Base-by-base conservation (phyloP, 2,329 filamentous ascomycete genomes). In the Cryphonectria naterciae region DNA sequence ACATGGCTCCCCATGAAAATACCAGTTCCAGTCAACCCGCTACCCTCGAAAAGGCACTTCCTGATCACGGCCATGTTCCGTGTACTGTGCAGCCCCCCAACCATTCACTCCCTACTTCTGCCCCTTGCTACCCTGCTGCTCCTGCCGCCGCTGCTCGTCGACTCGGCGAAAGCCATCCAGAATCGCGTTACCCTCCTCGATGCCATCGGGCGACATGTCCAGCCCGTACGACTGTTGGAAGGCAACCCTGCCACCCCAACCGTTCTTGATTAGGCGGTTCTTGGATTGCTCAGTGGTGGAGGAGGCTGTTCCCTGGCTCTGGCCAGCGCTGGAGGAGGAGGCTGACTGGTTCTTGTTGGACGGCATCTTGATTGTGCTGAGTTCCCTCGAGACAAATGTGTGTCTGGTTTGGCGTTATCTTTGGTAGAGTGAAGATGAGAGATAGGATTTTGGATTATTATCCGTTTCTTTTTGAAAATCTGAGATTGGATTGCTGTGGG, bases 171-270 rank as follows among this genome's bases (percentile, higher is more conserved):
- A 69, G 10, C 32, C 19, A 7, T 67, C 58, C 37, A 72, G 58
- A 7, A 69, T 65, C 28, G 17, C 22, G 39, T 72, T 63, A 22
- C 64, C 67, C 37, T 72, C 58, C 2, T 63, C 37, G 17, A 72
- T 69, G 8, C 35, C 63, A 17, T 67, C 67, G 17, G 58, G 32
- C 13, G 49, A 46, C 70, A 72, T 72, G 25, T 22, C 15, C 17
- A 72, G 39, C 15, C 63, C 63, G 17, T 63, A 41, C 11, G 70
- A 72, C 6, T 43, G n/a, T 43, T 72, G 67, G 8, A 67, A 72
- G 22, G 10, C 25, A 5, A 22, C 37, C 1, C 67, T 67, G 25
- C 61, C 39, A 17, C 28, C 63, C 67, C 64, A 71, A 2, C 61
- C 43, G 8, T 67, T 37, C 46, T 67, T 69, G 54, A 62, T 10